These are phyloP conservation scores for Phylloporus scabripes DNA, from an alignment of 768 basidiomycete genomes.

Conservation along the genomic window DNA sequence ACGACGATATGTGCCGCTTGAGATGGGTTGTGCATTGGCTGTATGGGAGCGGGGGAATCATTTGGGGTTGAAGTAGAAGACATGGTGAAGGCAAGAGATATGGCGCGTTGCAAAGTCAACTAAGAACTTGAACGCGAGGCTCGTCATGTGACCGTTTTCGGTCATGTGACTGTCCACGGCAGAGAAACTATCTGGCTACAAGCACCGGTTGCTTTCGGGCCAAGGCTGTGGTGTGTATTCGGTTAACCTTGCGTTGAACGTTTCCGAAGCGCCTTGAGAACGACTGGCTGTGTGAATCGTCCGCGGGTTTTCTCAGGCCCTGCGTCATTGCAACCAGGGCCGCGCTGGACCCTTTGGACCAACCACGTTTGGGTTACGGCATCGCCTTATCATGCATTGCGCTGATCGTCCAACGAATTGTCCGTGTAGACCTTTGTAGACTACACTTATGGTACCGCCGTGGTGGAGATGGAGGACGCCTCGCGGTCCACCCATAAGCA, in stretches of 20 bases:
- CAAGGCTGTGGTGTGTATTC: too few relatives aligned
- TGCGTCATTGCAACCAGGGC: constrained; percentile 16
- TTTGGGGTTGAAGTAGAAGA: constrained; percentile 52
- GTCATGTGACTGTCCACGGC: constrained; percentile 14
- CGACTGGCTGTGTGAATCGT: neutral
- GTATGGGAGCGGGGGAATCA: constrained; percentile 66
- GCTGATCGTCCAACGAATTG: neutral
- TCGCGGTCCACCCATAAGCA: constrained; percentile 7
- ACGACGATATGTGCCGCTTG: constrained; percentile 74
- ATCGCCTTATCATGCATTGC: constrained; percentile 12
- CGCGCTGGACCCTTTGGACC: neutral
- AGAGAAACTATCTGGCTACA: too few relatives aligned
- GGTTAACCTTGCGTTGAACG: too few relatives aligned
- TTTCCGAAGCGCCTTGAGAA: neutral
- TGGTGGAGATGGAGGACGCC: neutral
- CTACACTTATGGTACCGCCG: too few relatives aligned
- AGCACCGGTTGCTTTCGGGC: too few relatives aligned
- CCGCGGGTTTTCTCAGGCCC: constrained; percentile 22
- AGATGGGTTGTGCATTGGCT: constrained; percentile 81
- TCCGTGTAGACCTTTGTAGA: constrained; percentile 6
- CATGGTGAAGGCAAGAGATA: constrained; percentile 35
- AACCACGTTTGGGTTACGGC: constrained; percentile 8
- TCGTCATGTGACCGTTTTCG: constrained; percentile 18
- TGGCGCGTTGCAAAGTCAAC: constrained; percentile 14
- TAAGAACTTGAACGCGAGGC: constrained; percentile 18